Base-by-base conservation (phyloP, 2,329 filamentous ascomycete species). In the Ascochyta clinopodiicola region DNA sequence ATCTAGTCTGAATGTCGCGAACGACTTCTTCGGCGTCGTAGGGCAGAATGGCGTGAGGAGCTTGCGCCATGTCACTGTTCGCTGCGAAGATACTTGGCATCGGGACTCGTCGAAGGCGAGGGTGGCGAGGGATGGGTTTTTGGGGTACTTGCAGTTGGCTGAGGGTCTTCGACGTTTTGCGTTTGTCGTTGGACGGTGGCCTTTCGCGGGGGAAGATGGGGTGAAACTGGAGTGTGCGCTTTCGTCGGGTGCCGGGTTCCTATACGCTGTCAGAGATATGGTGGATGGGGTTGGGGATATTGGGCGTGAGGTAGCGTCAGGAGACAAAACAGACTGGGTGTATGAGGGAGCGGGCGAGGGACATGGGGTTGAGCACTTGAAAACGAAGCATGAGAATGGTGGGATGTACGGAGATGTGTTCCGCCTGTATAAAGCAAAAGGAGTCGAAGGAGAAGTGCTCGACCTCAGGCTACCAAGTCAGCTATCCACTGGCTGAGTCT, bases 1-100 rank as follows among this genome's bases (percentile, higher is more conserved):
- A 2, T 3, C 2, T 24, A 21, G 45, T 19, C 12, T 57, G 3
- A 6, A 27, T 6, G 37, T 27, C 6, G 31, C 46, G 4, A 51
- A 56, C 8, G n/a, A n/a, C 9, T 56, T 56, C 37, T 51, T 46
- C 9, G 32, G 24, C 15, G 9, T 19, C 6, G 27, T 56, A 3
- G 42, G 37, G 2, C n/a, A 29, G 25, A 25, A 40, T 9, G 36
- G 25, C 1, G 2, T 51, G 19, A 6, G 31, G 8, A 36, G 27
- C 27, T 21, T 51, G 12, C 36, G 43, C 2, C 27, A 8, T 5
- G 21, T 51, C 6, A 46, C n/a, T 12, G 39, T 56, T 13, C 43
- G 37, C 31, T 36, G 35, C 25, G 15, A 12, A 5, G 6, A 17
- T 6, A 40, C 24, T 2, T 51, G 47, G 46, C 8, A 29, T 4